These are phyloP conservation scores for Lentinula boryana DNA, from an alignment of 768 basidiomycete genomes.

Conservation along the genomic window DNA sequence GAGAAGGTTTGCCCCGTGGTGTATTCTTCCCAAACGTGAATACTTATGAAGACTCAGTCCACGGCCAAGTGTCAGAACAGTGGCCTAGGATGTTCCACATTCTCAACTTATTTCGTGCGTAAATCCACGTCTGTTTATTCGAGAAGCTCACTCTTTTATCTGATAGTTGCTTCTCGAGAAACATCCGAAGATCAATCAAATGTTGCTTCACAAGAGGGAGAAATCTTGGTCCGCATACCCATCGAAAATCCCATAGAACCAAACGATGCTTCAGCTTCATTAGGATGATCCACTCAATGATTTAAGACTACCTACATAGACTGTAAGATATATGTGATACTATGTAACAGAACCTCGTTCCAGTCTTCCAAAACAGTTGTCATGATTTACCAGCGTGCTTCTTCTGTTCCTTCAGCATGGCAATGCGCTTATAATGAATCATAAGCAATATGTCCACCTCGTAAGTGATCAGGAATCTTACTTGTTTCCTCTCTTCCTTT, in stretches of 20 bases:
- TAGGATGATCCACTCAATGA: slow-evolving; percentile 2
- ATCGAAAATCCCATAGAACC: slow-evolving; percentile 53
- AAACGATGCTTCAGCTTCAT: slow-evolving; percentile 15
- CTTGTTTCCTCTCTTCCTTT: slow-evolving; percentile 89
- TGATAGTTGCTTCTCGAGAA: slow-evolving; percentile 45
- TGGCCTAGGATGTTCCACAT: slow-evolving; percentile 85
- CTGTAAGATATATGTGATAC: neutral
- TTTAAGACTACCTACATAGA: neutral
- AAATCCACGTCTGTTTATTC: neutral
- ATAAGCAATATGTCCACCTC: neutral
- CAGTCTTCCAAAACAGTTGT: neutral
- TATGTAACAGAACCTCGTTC: neutral
- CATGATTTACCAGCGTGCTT: slow-evolving; percentile 31
- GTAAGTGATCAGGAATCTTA: slow-evolving; percentile 17
- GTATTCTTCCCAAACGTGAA: neutral
- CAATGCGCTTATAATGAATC: slow-evolving; percentile 52
- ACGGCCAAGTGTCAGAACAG: slow-evolving; percentile 72
- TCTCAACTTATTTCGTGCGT: slow-evolving; percentile 61
- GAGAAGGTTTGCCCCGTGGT: slow-evolving; percentile 40
- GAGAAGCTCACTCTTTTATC: neutral
- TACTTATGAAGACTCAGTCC: slow-evolving; percentile 35
- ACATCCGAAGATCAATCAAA: slow-evolving; percentile 20
- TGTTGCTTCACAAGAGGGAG: slow-evolving; percentile 28
- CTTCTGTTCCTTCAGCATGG: slow-evolving; percentile 78
- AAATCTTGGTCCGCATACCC: slow-evolving; percentile 69